Evolutionary conservation across 139 green algal species (phyloP), one percentile per base, ranked within the genome.

Genomic region (Chlorella sp.): DNA sequence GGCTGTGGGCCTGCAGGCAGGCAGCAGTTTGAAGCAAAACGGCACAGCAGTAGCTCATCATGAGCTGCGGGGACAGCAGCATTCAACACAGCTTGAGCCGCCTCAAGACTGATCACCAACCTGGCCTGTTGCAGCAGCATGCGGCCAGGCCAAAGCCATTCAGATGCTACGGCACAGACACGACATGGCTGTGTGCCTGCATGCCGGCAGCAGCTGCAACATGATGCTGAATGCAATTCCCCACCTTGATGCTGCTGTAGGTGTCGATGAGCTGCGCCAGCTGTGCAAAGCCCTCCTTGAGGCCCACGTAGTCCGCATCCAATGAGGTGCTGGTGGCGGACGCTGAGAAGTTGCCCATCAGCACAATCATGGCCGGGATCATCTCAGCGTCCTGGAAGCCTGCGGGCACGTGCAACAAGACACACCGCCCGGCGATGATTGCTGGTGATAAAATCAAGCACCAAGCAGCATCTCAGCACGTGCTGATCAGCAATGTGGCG

Each of bases 301-400:
- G 70, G 0, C 68, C 69, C 26, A 64, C 27, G 20, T 84, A 90
- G 69, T 83, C 75, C 1, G 78, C 72, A 35, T 49, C 36, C 17
- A 10, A 10, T 55, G 42, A 26, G 42, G 42, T 55, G n/a, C n/a
- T n/a, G n/a, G n/a, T n/a, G n/a, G n/a, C n/a, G n/a, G n/a, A n/a
- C n/a, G n/a, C n/a, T n/a, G n/a, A n/a, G 81, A 97, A 97, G 80
- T 92, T 90, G 34, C 93, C 93, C 80, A 96, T 92, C 23, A 97
- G 76, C n/a, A 96, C 84, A 73, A 97, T 91, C 62, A 93, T 74
- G 0, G 75, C 72, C 0, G 93, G 93, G 31, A 90, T 62, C 20
- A 70, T 61, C 23, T 85, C 83, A 62, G 89, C 59, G 32, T 80
- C 77, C 36, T 92, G 80, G 72, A 89, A 97, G 1, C 86, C 90